A percentile compares a stretch with the other conserved stretches of the same genome.
These are phyloP conservation scores for Pseudocercospora macadamiae DNA, from an alignment of 2,329 filamentous ascomycete genomes.

Conservation along the genomic window DNA sequence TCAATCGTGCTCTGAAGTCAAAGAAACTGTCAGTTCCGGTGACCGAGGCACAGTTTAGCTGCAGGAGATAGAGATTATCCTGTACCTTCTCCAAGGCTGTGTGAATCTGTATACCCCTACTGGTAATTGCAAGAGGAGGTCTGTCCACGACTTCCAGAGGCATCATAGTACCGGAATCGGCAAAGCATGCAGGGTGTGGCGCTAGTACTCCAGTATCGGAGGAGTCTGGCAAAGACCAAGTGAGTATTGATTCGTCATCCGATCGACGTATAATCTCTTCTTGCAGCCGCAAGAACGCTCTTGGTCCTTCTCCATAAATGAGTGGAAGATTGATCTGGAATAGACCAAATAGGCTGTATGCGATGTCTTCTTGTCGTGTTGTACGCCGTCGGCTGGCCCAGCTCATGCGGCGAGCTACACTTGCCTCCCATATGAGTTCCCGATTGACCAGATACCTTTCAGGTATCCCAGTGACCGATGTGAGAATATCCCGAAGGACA, in stretches of 20 bases:
- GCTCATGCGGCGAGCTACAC: constrained; percentile 13
- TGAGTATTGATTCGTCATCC: constrained; percentile 4
- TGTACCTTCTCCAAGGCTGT: too few species aligned
- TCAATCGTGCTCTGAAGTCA: too few species aligned
- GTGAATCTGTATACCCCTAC: too few species aligned
- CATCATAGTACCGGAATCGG: neutral
- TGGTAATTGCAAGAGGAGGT: too few species aligned
- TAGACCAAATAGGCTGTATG: constrained; percentile 50
- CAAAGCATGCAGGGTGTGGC: neutral
- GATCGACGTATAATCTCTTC: constrained; percentile 11
- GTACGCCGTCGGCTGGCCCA: constrained; percentile 15
- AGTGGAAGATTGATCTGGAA: constrained; percentile 46
- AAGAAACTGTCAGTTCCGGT: too few species aligned
- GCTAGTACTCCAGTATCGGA: neutral
- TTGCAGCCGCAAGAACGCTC: constrained; percentile 12
- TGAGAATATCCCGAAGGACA: neutral
- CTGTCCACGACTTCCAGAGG: too few species aligned
- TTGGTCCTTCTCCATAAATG: constrained; percentile 10
- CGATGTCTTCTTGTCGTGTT: constrained; percentile 43
- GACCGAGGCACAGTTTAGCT: too few species aligned
- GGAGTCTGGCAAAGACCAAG: neutral
- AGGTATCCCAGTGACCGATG: neutral
- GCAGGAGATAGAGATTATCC: too few species aligned
- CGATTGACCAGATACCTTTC: neutral
- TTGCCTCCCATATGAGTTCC: neutral